Conservation (phyloP, 2,329 filamentous ascomycete species). For the Aureobasidium sp. region DNA sequence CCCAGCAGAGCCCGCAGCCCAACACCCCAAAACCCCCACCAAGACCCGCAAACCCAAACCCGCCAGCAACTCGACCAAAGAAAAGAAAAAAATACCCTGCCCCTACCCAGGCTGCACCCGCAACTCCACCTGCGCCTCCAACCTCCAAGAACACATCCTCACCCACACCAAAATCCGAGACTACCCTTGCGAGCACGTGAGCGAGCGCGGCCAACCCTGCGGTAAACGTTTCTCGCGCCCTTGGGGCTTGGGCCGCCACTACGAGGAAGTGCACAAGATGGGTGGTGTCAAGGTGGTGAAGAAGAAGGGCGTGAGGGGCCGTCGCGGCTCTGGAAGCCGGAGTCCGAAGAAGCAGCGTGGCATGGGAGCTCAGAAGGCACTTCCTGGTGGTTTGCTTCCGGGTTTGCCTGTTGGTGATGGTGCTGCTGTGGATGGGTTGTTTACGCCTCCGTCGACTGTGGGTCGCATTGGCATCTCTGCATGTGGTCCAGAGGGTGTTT, state of each 20-base stretch:
- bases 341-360: background rate
- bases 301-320: background rate
- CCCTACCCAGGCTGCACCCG: background rate
- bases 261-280: background rate
- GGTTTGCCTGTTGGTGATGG: background rate
- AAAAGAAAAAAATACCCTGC: background rate
- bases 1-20: background rate
- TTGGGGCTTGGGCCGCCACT: background rate
- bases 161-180: background rate
- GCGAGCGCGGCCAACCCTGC: background rate
- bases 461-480: background rate
- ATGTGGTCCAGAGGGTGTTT: too few species aligned
- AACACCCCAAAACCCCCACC: background rate
- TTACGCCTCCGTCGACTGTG: background rate
- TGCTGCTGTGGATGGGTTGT: background rate
- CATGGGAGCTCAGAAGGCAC: background rate
- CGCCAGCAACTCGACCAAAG: background rate
- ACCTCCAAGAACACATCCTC: background rate
- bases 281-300: background rate
- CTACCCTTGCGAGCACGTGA: background rate
- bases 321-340: background rate
- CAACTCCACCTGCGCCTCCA: background rate
- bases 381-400: background rate
- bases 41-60: background rate
- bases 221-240: background rate